Conservation (phyloP, 1,284 basidiomycete species). For the Vanrija sp. region DNA sequence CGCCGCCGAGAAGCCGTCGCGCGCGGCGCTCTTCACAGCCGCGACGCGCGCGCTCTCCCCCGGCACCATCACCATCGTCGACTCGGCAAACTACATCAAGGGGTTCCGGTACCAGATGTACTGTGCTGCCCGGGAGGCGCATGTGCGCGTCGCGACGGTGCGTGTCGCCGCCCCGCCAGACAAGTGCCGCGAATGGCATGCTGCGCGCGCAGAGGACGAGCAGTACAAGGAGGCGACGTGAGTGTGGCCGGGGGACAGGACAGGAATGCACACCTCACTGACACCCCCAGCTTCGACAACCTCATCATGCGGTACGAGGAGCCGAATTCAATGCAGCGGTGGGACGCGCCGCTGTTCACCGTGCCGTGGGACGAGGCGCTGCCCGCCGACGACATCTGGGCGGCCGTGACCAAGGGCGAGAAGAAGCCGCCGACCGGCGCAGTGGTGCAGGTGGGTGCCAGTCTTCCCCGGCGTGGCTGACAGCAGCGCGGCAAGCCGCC, state of each 20-base stretch:
- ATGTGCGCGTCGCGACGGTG: constrained; percentile 81
- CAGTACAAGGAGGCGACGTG: constrained; percentile 71
- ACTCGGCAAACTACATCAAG: constrained; percentile 95
- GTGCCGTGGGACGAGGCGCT: constrained; percentile 66
- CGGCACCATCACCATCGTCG: constrained; percentile 80
- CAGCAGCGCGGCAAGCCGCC: constrained; percentile 69
- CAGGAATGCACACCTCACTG: not conserved
- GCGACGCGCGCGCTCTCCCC: constrained; percentile 69
- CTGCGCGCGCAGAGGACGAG: constrained; percentile 36
- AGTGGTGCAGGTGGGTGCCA: constrained; percentile 64
- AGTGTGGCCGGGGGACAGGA: constrained; percentile 31
- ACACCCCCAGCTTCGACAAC: constrained; percentile 69
- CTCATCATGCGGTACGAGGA: constrained; percentile 88
- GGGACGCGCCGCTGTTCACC: constrained; percentile 93
- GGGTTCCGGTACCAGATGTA: constrained; percentile 96
- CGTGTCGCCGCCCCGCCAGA: constrained; percentile 74
- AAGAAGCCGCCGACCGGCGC: constrained; percentile 81
- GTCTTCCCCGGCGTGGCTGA: not conserved
- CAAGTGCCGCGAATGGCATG: constrained; percentile 74
- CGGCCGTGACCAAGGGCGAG: constrained; percentile 69
- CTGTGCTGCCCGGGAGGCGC: constrained; percentile 85
- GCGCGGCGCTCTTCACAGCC: constrained; percentile 80
- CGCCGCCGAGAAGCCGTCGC: constrained; percentile 79
- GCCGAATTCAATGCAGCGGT: constrained; percentile 91
- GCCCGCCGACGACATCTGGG: constrained; percentile 72